A percentile compares a stretch with the other conserved stretches of the same genome.
Evolutionary conservation across 2,329 filamentous ascomycete genomes (phyloP).

Genomic region (Exophiala bonariae): DNA sequence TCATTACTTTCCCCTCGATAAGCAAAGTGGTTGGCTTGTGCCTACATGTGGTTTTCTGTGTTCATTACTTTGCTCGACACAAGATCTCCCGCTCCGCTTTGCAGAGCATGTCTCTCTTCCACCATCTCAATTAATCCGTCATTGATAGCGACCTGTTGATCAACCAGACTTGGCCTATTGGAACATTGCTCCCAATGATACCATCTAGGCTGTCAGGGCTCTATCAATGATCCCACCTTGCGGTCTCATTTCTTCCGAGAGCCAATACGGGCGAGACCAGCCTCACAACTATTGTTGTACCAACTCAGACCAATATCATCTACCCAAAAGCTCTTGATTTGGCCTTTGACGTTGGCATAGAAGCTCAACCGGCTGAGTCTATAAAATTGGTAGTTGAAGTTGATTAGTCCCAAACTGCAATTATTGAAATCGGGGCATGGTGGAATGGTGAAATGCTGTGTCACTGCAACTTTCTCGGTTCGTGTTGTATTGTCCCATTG

Average conservation of each 20-base stretch:
- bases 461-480: constrained; percentile 35
- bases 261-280: constrained; percentile 34
- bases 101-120: too few species aligned
- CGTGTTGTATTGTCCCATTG: constrained; percentile 38
- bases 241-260: constrained; percentile 8
- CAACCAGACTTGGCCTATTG: too few species aligned
- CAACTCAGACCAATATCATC: constrained; percentile 51
- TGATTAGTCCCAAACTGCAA: constrained; percentile 45
- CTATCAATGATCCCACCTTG: too few species aligned
- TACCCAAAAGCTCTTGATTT: constrained; percentile 46
- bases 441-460: constrained; percentile 42
- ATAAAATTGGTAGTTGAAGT: constrained; percentile 42
- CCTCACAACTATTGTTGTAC: constrained; percentile 51
- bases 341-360: constrained; percentile 43
- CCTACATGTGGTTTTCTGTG: too few species aligned
- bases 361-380: constrained; percentile 51
- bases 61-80: too few species aligned
- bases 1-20: too few species aligned
- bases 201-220: too few species aligned
- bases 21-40: too few species aligned
- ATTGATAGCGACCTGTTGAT: too few species aligned
- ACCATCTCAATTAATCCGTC: too few species aligned
- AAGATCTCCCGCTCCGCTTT: too few species aligned
- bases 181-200: too few species aligned
- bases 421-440: constrained; percentile 38